These are phyloP conservation scores for Mesotaenium endlicherianum DNA, from an alignment of 139 green algal species.

Conservation along the genomic window DNA sequence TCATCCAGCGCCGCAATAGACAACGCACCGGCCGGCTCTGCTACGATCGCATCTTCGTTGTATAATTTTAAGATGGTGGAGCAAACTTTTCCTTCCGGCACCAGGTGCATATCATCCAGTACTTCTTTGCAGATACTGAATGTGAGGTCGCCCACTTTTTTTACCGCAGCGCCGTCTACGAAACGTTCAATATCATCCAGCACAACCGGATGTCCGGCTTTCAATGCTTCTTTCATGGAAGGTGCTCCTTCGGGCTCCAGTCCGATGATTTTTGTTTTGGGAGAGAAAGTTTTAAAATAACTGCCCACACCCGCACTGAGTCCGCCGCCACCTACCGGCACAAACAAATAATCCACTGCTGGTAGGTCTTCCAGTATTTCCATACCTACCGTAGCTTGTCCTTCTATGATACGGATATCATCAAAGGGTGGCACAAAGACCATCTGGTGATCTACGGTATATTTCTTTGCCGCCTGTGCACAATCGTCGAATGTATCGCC, in stretches of 20 bases:
- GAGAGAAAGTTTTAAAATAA: constrained; percentile 75
- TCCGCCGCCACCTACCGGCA: constrained; percentile 82
- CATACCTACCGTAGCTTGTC: constrained; percentile 86
- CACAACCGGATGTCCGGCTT: constrained; percentile 52
- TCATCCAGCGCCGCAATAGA: too few relatives aligned
- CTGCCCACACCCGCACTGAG: constrained; percentile 85
- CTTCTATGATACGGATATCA: constrained; percentile 86
- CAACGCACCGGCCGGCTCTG: too few relatives aligned
- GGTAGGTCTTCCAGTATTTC: constrained; percentile 81
- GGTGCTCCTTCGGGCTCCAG: constrained; percentile 89
- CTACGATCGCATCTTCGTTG: too few relatives aligned
- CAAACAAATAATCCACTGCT: constrained; percentile 72
- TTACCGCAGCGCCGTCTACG: constrained; percentile 87
- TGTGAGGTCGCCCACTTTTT: too few relatives aligned
- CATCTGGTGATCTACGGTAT: too few relatives aligned
- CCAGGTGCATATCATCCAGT: too few relatives aligned
- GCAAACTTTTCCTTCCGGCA: too few relatives aligned
- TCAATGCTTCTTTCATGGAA: constrained; percentile 79
- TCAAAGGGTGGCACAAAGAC: constrained; percentile 90
- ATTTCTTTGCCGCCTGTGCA: too few relatives aligned
- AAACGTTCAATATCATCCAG: constrained; percentile 84
- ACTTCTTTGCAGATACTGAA: too few relatives aligned
- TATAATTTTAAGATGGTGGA: too few relatives aligned
- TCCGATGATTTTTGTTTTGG: constrained; percentile 70
- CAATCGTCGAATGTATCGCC: too few relatives aligned